Percentiles rank a stretch among this genome's conserved stretches.
These are phyloP conservation scores for Ascochyta pisi DNA, from an alignment of 2,329 filamentous ascomycete genomes.

Conservation along the genomic window DNA sequence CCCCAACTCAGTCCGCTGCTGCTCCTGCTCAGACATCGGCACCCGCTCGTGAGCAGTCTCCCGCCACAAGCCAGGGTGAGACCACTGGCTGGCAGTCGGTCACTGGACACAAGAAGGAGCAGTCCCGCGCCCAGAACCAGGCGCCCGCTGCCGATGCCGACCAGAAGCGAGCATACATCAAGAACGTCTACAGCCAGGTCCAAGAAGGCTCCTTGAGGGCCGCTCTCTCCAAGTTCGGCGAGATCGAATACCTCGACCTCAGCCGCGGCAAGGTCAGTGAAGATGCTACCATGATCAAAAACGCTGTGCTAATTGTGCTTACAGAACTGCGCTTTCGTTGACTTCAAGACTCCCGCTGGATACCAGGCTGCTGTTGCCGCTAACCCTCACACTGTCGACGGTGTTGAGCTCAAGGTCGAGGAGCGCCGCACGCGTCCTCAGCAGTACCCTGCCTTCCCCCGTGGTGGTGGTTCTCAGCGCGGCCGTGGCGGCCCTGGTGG, in stretches of 20 bases:
- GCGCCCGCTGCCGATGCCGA: slow-evolving; percentile 72
- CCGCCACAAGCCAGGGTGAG: slow-evolving; percentile 59
- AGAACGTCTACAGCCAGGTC: slow-evolving; percentile 92
- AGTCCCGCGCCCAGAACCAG: slow-evolving; percentile 74
- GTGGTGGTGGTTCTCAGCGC: slow-evolving; percentile 53
- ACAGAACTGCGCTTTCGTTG: slow-evolving; percentile 96
- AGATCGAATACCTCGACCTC: slow-evolving; percentile 69
- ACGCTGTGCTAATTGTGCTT: slow-evolving; percentile 21
- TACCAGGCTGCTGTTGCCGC: slow-evolving; percentile 83
- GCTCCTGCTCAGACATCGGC: slow-evolving; percentile 40
- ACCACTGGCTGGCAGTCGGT: slow-evolving; percentile 86
- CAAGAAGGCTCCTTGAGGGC: slow-evolving; percentile 74
- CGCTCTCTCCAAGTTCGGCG: slow-evolving; percentile 72
- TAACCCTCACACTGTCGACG: slow-evolving; percentile 86
- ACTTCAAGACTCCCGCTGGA: slow-evolving; percentile 81
- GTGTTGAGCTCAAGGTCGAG: slow-evolving; percentile 84
- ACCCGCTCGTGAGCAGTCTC: slow-evolving; percentile 47
- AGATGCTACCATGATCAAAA: not conserved
- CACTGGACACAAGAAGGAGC: slow-evolving; percentile 78
- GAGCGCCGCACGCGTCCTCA: slow-evolving; percentile 73
- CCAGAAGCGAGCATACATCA: slow-evolving; percentile 85
- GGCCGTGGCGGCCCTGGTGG: slow-evolving; percentile 68
- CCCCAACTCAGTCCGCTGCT: slow-evolving; percentile 42
- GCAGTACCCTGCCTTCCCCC: slow-evolving; percentile 46
- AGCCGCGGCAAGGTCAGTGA: slow-evolving; percentile 75